These are phyloP conservation scores for Tetraselmis striata DNA, from an alignment of 139 green algal species.

Conservation along the genomic window DNA sequence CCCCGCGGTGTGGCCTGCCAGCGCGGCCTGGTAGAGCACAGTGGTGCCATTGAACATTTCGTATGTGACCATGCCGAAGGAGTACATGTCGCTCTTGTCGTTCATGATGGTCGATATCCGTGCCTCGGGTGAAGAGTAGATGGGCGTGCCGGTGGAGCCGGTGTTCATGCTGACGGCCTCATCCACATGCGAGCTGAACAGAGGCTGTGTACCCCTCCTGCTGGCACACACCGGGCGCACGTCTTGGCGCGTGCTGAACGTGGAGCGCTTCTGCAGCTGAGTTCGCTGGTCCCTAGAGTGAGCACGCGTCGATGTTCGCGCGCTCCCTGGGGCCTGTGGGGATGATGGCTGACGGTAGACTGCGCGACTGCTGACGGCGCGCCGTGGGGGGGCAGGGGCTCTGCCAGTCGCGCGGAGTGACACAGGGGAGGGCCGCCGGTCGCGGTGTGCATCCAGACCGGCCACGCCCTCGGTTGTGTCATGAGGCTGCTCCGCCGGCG, in stretches of 20 bases:
- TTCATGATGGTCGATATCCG: not conserved
- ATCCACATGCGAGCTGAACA: not conserved
- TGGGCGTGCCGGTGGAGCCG: not conserved
- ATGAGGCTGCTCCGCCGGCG: not conserved
- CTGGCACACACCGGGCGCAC: not conserved
- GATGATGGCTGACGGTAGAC: no score
- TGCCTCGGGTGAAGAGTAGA: not conserved
- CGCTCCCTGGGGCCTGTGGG: no score
- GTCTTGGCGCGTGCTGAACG: not conserved
- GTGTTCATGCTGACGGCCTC: not conserved
- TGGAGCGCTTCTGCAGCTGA: not conserved
- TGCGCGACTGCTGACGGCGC: not conserved
- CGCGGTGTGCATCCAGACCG: no score
- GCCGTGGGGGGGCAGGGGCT: no score
- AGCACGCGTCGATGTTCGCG: no score
- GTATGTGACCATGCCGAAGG: not conserved
- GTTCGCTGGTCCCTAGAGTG: no score
- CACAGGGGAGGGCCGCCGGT: not conserved
- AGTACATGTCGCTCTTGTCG: not conserved
- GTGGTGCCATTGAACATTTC: not conserved
- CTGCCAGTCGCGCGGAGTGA: not conserved
- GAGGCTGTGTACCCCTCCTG: no score
- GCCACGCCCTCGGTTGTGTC: not conserved
- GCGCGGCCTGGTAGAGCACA: not conserved
- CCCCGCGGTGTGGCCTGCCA: not conserved